phyloP scores from a whole-genome alignment of 1,139 yeast species.

The Magnusiomyces ingens region DNA sequence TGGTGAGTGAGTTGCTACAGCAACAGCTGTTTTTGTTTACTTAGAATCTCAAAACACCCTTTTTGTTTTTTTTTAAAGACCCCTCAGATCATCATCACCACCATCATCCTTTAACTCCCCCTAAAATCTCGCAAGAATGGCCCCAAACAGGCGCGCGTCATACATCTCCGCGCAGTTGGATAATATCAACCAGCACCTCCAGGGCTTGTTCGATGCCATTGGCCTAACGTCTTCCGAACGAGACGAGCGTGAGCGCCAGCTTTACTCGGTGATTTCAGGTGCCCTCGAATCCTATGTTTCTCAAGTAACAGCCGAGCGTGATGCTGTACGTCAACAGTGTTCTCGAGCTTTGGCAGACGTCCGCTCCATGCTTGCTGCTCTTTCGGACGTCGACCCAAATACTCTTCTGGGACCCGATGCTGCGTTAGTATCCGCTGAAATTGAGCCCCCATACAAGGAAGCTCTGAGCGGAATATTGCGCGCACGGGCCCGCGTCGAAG shows the following conservation, averaged over 20 bases:
- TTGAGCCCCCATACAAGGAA: slow-evolving; percentile 9
- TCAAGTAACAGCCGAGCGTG: slow-evolving; percentile 28
- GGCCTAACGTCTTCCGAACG: slow-evolving; percentile 29
- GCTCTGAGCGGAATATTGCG: slow-evolving; percentile 1
- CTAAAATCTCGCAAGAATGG: background rate
- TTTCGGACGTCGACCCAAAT: slow-evolving; percentile 25
- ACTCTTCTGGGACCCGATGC: slow-evolving; percentile 13
- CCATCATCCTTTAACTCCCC: too few species aligned
- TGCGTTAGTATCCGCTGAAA: background rate
- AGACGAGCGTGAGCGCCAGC: slow-evolving; percentile 27
- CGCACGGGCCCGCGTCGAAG: slow-evolving; percentile 7
- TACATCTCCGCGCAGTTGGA: slow-evolving; percentile 29
- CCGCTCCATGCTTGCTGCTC: slow-evolving; percentile 24
- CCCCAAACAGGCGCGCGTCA: slow-evolving; percentile 23
- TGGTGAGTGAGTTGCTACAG: too few species aligned
- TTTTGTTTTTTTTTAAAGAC: too few species aligned
- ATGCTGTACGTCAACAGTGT: slow-evolving; percentile 25
- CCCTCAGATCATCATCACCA: too few species aligned
- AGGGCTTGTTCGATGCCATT: slow-evolving; percentile 31
- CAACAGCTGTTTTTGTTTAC: too few species aligned
- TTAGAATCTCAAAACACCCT: too few species aligned
- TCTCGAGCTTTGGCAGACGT: slow-evolving; percentile 22
- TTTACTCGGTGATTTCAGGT: slow-evolving; percentile 28
- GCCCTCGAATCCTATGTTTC: slow-evolving; percentile 30
- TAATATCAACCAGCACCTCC: slow-evolving; percentile 26